A percentile compares a stretch with the other conserved stretches of the same genome.
phyloP scores from a whole-genome alignment of 805 yeast species.

The Candida parachauliodes region DNA sequence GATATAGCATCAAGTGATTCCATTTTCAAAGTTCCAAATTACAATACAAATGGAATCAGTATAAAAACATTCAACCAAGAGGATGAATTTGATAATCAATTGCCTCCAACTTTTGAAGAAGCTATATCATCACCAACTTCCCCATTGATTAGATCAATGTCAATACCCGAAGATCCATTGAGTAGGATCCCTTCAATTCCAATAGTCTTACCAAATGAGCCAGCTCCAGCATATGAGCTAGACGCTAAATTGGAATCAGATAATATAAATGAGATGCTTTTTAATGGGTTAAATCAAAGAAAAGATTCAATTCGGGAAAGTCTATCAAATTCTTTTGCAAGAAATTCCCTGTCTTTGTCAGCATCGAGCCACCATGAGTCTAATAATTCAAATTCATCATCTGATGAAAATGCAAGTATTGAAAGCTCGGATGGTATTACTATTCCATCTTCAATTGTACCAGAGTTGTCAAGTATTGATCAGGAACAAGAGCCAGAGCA shows the following conservation, averaged over 20 bases:
- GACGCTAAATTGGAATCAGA: background rate
- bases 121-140: slow-evolving; percentile 50
- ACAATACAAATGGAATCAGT: slow-evolving; percentile 25
- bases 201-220: slow-evolving; percentile 17
- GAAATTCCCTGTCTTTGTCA: too few species aligned
- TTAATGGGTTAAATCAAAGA: slow-evolving; percentile 1
- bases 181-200: slow-evolving; percentile 30
- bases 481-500: background rate
- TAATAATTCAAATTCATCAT: background rate
- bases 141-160: slow-evolving; percentile 34
- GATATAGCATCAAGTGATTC: slow-evolving; percentile 10
- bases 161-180: slow-evolving; percentile 36
- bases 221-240: slow-evolving; percentile 31
- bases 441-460: slow-evolving; percentile 1
- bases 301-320: slow-evolving; percentile 5
- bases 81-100: slow-evolving; percentile 18
- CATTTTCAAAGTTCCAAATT: slow-evolving; percentile 39
- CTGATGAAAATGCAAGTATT: slow-evolving; percentile 4
- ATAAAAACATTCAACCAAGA: slow-evolving; percentile 23
- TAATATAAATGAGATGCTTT: too few species aligned
- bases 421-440: slow-evolving; percentile 1
- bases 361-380: background rate
- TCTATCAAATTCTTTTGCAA: slow-evolving; percentile 9
- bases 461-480: background rate
- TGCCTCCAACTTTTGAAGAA: slow-evolving; percentile 68